Evolutionary conservation across 495 filamentous ascomycete genomes (phyloP), one percentile per base, ranked within the genome.

Genomic region (Amphirosellinia nigrospora): DNA sequence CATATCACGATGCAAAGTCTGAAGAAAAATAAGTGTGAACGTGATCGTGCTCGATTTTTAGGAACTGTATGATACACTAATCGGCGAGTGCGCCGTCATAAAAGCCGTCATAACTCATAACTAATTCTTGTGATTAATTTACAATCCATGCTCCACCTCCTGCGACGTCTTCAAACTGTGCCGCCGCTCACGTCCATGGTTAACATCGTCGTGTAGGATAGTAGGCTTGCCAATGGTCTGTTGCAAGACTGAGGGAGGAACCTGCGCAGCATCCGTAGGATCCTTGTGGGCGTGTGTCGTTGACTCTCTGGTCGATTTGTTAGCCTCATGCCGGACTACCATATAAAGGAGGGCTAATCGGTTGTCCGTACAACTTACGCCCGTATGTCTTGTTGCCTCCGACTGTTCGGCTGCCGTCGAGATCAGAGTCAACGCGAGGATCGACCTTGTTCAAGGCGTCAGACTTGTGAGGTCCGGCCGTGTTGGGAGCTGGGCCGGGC

Each of bases 371-470:
- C 36, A 73, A 83, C 82, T 82, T 81, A 85, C 81, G 81, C 79
- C 78, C 79, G 67, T 78, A 82, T 28, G 82, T 84, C 75, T 78
- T 83, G 80, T 83, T 77, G 56, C 77, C 80, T 38, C 83, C 83
- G 32, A 79, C 0, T n/a, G 83, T 85, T 70, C 71, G 70, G 73
- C 78, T 81, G 59, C 79, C 75, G 73, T 85, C 82, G 0, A 84
- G 80, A 64, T 87, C 81, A 0, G 79, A 83, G 73, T 87, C 86
- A 59, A 87, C 83, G 39, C 86, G 81, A 16, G 87, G 88, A 56
- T 89, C 85, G 9, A 80, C 36, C 78, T 87, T 88, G 81, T 89
- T 86, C 63, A 79, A 66, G 32, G 84, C 65, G 71, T 88, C 84
- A 55, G 81, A 85, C 66, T 75, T 79, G 78, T 89, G 86, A 13